Evolutionary conservation across 2,329 filamentous ascomycete genomes (phyloP).

Genomic region (Colletotrichum siamense): DNA sequence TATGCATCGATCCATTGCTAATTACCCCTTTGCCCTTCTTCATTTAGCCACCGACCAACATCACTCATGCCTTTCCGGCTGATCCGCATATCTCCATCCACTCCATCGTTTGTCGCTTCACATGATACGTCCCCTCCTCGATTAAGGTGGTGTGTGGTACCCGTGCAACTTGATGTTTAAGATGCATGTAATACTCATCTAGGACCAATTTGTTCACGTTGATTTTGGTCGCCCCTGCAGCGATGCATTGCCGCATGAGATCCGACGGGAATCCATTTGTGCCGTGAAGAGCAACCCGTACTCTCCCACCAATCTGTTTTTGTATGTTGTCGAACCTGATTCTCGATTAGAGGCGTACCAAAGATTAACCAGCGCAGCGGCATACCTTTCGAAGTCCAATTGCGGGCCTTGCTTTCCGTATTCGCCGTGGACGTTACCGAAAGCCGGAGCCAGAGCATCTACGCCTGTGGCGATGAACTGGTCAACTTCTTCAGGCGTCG

Average conservation of each 20-base stretch:
- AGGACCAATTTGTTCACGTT: constrained; percentile 53
- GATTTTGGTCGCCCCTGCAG: constrained; percentile 50
- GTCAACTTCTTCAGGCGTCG: constrained; percentile 71
- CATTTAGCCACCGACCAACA: neutral
- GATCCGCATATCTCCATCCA: constrained; percentile 12
- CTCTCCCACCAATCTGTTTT: neutral
- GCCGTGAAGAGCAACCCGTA: constrained; percentile 48
- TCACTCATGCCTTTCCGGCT: neutral
- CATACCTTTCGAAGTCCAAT: constrained; percentile 57
- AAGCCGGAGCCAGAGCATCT: constrained; percentile 76
- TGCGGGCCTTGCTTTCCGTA: constrained; percentile 71
- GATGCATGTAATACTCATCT: constrained; percentile 41
- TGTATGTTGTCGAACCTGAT: constrained; percentile 1
- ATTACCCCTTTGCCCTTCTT: neutral
- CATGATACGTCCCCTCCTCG: constrained; percentile 41
- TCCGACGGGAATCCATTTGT: constrained; percentile 51
- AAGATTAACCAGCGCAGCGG: neutral
- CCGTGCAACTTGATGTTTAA: constrained; percentile 37
- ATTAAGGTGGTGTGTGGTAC: constrained; percentile 35
- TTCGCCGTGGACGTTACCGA: constrained; percentile 78
- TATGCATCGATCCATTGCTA: neutral
- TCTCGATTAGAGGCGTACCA: neutral
- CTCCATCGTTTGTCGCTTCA: neutral
- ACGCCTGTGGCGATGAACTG: constrained; percentile 76
- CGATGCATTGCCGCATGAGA: constrained; percentile 49